Conservation (phyloP, 2,329 filamentous ascomycete species). For the Colletotrichum liaoningense region DNA sequence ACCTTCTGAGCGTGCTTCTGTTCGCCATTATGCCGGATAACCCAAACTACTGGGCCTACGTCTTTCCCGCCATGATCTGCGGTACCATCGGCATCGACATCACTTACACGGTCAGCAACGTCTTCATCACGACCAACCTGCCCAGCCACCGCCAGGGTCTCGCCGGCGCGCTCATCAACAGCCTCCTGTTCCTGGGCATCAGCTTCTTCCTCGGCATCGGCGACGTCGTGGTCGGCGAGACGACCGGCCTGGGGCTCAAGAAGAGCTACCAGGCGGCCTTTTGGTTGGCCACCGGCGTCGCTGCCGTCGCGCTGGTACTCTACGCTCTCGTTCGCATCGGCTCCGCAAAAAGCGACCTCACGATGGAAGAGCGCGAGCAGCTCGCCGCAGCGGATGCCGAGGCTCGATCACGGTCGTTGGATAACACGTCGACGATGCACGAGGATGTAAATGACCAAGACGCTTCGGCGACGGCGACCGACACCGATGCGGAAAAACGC, state of each 20-base stretch:
- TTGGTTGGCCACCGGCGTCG: constrained; percentile 72
- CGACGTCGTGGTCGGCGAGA: constrained; percentile 70
- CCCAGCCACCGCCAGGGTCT: constrained; percentile 76
- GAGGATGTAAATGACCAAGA: background rate
- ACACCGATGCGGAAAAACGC: constrained; percentile 20
- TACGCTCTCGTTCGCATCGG: constrained; percentile 62
- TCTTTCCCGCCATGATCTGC: constrained; percentile 78
- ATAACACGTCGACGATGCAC: background rate
- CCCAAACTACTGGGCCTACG: constrained; percentile 77
- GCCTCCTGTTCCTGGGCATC: constrained; percentile 77
- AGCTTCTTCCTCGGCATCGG: constrained; percentile 78
- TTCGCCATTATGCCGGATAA: constrained; percentile 73
- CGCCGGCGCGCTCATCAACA: constrained; percentile 78
- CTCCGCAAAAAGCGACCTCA: constrained; percentile 38
- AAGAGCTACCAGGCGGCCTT: constrained; percentile 74
- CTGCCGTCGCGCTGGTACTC: constrained; percentile 61
- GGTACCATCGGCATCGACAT: constrained; percentile 81
- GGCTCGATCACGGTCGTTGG: background rate
- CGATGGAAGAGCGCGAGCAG: constrained; percentile 37
- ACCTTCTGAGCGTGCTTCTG: constrained; percentile 67
- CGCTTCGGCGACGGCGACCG: constrained; percentile 17
- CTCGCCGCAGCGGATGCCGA: constrained; percentile 26
- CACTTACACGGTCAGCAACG: constrained; percentile 79
- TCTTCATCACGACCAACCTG: constrained; percentile 81
- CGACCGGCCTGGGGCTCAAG: constrained; percentile 53